phyloP scores from a whole-genome alignment of 2,329 filamentous ascomycete species.

The Elsinoe perseae region DNA sequence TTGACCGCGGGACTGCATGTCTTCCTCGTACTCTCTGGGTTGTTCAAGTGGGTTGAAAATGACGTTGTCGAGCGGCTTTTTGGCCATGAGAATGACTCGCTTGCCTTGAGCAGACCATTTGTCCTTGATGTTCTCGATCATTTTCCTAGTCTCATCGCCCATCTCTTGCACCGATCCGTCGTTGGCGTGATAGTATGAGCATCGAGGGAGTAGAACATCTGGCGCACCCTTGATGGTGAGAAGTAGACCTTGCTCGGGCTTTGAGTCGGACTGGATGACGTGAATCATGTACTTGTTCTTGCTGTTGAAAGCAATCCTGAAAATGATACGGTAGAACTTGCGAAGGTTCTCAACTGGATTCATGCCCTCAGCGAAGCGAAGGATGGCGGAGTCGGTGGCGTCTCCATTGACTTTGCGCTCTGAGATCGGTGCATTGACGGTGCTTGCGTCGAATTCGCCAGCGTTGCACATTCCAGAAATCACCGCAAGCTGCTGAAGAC shows the following conservation, averaged over 20 bases:
- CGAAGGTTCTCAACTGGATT: slow-evolving; percentile 54
- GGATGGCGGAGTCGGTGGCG: slow-evolving; percentile 66
- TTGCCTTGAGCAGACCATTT: slow-evolving; percentile 61
- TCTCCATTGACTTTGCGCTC: slow-evolving; percentile 63
- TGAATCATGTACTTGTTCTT: slow-evolving; percentile 78
- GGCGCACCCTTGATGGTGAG: slow-evolving; percentile 74
- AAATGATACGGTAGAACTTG: slow-evolving; percentile 56
- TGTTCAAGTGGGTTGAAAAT: slow-evolving; percentile 48
- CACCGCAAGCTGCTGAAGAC: slow-evolving; percentile 52
- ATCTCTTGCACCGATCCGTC: slow-evolving; percentile 50
- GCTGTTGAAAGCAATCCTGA: slow-evolving; percentile 67
- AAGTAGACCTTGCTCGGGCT: slow-evolving; percentile 29
- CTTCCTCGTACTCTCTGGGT: slow-evolving; percentile 45
- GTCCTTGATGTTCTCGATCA: slow-evolving; percentile 57
- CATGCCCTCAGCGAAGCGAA: slow-evolving; percentile 62
- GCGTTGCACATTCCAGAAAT: slow-evolving; percentile 64
- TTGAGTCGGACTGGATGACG: slow-evolving; percentile 42
- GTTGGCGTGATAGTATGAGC: slow-evolving; percentile 49
- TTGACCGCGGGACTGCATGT: slow-evolving; percentile 55
- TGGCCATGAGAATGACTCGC: slow-evolving; percentile 59
- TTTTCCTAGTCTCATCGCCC: slow-evolving; percentile 44
- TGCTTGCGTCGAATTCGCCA: slow-evolving; percentile 63
- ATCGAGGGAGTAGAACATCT: slow-evolving; percentile 61
- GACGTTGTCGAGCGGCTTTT: slow-evolving; percentile 45
- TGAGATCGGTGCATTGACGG: slow-evolving; percentile 50